Evolutionary conservation across 495 filamentous ascomycete species (phyloP), one percentile per base, ranked within the genome.

Genomic region (Aspergillus diversus): DNA sequence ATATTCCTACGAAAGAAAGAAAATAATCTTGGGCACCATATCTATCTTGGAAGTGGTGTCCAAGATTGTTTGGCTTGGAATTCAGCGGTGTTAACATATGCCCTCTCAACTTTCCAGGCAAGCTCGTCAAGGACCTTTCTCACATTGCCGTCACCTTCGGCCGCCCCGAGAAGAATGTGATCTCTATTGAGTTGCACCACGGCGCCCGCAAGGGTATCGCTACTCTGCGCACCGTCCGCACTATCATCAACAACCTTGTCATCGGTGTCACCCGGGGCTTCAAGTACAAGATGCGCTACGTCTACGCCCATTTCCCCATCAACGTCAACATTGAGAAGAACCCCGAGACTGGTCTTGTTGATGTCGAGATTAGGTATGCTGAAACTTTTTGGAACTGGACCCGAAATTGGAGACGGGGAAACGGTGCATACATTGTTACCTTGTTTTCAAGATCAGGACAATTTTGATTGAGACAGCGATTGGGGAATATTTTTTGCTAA

Each of bases 271-370:
- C 96, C 75, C 93, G 90, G 83, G 95, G 95, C 65, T 99, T 90
- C 91, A 94, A 94, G 84, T 99, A 99, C 90, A 99, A 98, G 90
- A 98, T 99, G 95, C 91, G 95, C 69, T 99, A 99, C 82, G 95
- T 99, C 82, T 99, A 99, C 80, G 95, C 95, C 71, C 95, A 99
- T 88, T 99, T 99, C 78, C 95, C 95, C 77, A 99, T 99, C 92
- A 99, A 98, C 86, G 95, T 99, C 79, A 98, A 98, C 85, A 81
- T 99, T 68, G 92, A 98, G 64, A 93, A 96, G 90, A 95, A 96
- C 86, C 77, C 78, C 70, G 93, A 98, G 84, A 95, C 92, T 66
- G 93, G 90, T 58, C 77, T 86, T 66, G 89, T 74, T 74, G 91
- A 97, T 80, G 89, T 99, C 79, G 96, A 99, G 87, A 98, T 99